Evolutionary conservation across 2,329 filamentous ascomycete genomes (phyloP).

Genomic region (Amylocarpus encephaloides): DNA sequence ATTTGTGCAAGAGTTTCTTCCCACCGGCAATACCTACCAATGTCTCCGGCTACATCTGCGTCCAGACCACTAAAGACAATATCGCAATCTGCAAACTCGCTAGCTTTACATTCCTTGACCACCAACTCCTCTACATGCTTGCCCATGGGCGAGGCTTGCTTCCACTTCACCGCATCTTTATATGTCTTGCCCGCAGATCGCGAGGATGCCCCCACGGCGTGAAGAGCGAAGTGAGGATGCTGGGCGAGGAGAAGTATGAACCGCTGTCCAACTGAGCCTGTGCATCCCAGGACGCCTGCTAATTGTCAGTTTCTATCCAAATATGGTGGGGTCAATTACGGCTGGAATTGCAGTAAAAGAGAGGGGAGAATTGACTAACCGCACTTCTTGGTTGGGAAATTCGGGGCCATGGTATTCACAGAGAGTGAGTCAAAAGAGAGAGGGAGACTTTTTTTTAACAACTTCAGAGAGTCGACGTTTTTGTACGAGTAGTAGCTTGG

Average conservation of each 20-base stretch:
- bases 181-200: constrained; percentile 91
- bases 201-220: constrained; percentile 83
- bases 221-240: constrained; percentile 80
- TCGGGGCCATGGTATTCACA: not conserved
- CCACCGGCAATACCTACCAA: constrained; percentile 52
- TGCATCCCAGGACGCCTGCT: constrained; percentile 75
- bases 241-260: constrained; percentile 88
- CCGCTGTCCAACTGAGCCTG: constrained; percentile 89
- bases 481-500: no score
- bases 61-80: constrained; percentile 90
- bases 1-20: constrained; percentile 2
- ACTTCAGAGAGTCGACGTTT: no score
- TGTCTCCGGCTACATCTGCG: constrained; percentile 84
- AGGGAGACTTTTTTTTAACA: no score
- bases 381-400: constrained; percentile 3
- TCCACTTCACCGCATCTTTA: constrained; percentile 91
- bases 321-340: not conserved
- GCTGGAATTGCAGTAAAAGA: not conserved
- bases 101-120: constrained; percentile 76
- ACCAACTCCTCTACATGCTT: constrained; percentile 69
- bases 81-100: constrained; percentile 83
- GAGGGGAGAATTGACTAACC: not conserved
- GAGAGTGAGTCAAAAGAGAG: no score
- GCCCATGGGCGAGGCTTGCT: constrained; percentile 80
- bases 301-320: not conserved